A percentile compares a stretch with the other conserved stretches of the same genome.
Conservation (phyloP, 148 eudicot genomes). For the Dysphania ambrosioides region DNA sequence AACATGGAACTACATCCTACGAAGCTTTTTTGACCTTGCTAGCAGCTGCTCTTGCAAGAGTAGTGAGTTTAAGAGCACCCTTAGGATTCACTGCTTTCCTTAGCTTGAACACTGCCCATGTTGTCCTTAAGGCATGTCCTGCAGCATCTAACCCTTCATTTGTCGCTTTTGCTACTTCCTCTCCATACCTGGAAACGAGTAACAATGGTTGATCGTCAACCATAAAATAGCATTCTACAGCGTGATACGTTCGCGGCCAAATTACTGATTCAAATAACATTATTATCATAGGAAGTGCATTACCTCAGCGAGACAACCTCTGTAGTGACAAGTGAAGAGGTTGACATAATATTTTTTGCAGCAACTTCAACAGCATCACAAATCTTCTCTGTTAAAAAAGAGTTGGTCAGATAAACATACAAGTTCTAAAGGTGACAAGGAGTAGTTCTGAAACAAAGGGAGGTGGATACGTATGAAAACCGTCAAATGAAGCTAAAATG, state of each 20-base stretch:
- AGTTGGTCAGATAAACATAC: no score
- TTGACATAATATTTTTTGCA: conserved; percentile 72
- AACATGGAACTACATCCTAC: neutral
- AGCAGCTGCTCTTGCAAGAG: conserved; percentile 65
- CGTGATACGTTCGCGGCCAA: no score
- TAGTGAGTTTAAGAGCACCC: conserved; percentile 57
- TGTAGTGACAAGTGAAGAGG: conserved; percentile 60
- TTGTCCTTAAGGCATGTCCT: conserved; percentile 79
- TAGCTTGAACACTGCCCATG: conserved; percentile 86
- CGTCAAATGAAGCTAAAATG: conserved; percentile 75
- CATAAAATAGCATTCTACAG: neutral
- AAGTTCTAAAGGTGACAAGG: no score
- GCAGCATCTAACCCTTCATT: conserved; percentile 66
- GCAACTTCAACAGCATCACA: conserved; percentile 79
- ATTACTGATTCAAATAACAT: neutral
- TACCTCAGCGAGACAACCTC: conserved; percentile 65
- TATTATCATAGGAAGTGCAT: neutral
- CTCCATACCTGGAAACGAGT: conserved; percentile 39
- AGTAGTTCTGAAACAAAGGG: no score
- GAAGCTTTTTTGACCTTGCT: conserved; percentile 18
- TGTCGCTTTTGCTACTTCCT: conserved; percentile 62
- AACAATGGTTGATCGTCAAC: neutral
- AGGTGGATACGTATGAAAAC: conserved; percentile 50
- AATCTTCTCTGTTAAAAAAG: conserved; percentile 48
- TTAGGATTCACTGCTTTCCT: conserved; percentile 79